Evolutionary conservation across 2,329 filamentous ascomycete genomes (phyloP).

Genomic region (Aspergillus vadensis): DNA sequence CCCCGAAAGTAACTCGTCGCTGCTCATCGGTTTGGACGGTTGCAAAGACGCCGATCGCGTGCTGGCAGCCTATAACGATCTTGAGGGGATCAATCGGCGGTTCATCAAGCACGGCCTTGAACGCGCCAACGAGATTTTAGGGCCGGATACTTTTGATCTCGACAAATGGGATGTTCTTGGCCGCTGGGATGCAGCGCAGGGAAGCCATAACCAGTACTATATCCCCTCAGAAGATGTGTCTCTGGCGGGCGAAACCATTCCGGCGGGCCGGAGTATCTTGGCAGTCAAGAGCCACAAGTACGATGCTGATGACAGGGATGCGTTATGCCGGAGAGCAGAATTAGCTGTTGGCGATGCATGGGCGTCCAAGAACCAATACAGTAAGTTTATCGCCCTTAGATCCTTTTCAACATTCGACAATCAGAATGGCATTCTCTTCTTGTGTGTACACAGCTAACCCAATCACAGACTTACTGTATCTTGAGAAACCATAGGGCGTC

Average conservation of each 20-base stretch:
- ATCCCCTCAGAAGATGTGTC: neutral
- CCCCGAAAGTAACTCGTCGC: neutral
- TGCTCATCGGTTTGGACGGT: constrained; percentile 14
- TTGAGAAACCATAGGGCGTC: no score
- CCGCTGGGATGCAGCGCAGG: neutral
- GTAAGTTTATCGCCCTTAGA: neutral
- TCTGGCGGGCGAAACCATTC: neutral
- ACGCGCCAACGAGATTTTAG: constrained; percentile 70
- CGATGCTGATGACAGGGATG: constrained; percentile 8
- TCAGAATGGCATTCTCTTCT: no score
- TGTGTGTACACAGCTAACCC: no score
- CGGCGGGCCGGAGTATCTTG: neutral
- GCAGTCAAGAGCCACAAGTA: constrained; percentile 17
- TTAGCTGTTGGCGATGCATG: neutral
- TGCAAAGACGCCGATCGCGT: constrained; percentile 68
- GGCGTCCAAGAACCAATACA: neutral
- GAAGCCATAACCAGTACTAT: constrained; percentile 17
- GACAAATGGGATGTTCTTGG: constrained; percentile 67
- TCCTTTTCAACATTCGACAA: no score
- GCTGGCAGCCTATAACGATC: constrained; percentile 66
- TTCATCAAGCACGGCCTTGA: constrained; percentile 16
- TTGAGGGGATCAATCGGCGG: constrained; percentile 10
- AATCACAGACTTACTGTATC: no score
- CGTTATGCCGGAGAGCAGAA: constrained; percentile 4
- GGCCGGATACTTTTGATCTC: constrained; percentile 64